Evolutionary conservation across 2,329 filamentous ascomycete species (phyloP).

Genomic region (Colletotrichum viniferum): DNA sequence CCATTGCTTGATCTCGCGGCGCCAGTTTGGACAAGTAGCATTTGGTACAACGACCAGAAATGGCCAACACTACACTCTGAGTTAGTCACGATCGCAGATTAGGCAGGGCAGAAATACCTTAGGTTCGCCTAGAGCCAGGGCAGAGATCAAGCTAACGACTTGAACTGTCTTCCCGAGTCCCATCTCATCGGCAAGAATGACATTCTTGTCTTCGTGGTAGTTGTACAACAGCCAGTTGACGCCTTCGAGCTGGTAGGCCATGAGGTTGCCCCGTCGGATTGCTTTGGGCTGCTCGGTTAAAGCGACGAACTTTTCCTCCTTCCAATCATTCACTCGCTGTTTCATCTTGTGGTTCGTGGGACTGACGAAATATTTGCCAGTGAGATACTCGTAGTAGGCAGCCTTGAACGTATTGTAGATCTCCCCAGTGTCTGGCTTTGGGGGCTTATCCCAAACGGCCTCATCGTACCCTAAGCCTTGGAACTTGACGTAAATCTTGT

Average conservation of each 20-base stretch:
- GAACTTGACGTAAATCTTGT: constrained; percentile 84
- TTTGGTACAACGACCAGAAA: constrained; percentile 95
- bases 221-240: constrained; percentile 95
- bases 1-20: constrained; percentile 94
- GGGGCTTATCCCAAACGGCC: constrained; percentile 86
- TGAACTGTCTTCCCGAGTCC: constrained; percentile 97
- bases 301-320: constrained; percentile 70
- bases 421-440: constrained; percentile 64
- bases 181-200: constrained; percentile 97
- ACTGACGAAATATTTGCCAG: constrained; percentile 71
- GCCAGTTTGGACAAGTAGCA: constrained; percentile 96
- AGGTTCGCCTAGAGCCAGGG: constrained; percentile 69
- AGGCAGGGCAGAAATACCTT: constrained; percentile 36
- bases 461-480: constrained; percentile 92
- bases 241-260: constrained; percentile 92
- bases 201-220: constrained; percentile 81
- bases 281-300: constrained; percentile 74
- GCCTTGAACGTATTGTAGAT: constrained; percentile 80
- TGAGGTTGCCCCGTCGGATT: constrained; percentile 79
- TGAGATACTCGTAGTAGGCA: constrained; percentile 87
- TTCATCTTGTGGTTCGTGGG: constrained; percentile 65
- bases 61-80: constrained; percentile 69
- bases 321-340: constrained; percentile 71
- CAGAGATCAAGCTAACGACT: constrained; percentile 80
- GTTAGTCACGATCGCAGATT: not conserved